A percentile compares a stretch with the other conserved stretches of the same genome.
These are phyloP conservation scores for Mariannaea elegans DNA, from an alignment of 2,329 filamentous ascomycete species.

Conservation along the genomic window DNA sequence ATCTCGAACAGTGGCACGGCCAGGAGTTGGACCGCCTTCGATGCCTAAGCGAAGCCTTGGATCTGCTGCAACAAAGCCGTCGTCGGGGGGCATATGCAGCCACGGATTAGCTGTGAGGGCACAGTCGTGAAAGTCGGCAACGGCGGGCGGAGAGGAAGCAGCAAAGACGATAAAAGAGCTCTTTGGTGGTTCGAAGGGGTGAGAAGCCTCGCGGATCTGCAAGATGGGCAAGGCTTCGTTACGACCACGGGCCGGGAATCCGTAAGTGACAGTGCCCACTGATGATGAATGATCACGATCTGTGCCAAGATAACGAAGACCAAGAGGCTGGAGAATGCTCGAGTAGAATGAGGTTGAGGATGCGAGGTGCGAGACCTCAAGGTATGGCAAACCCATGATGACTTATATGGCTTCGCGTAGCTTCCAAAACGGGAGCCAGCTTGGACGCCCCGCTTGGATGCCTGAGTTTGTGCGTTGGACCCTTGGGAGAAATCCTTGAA, in stretches of 20 bases:
- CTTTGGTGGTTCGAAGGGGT: conserved; percentile 50
- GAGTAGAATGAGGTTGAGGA: conserved; percentile 86
- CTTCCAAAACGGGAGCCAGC: conserved; percentile 33
- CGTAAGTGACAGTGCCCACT: conserved; percentile 52
- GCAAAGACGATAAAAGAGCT: conserved; percentile 70
- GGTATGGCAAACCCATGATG: conserved; percentile 56
- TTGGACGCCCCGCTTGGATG: conserved; percentile 35
- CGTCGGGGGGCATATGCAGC: conserved; percentile 52
- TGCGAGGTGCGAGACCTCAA: conserved; percentile 79
- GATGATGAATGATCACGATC: conserved; percentile 42
- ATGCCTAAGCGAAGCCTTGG: conserved; percentile 45
- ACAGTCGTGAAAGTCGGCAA: conserved; percentile 76
- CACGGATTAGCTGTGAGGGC: conserved; percentile 69
- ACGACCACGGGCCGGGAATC: conserved; percentile 42
- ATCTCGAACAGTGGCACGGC: conserved; percentile 71
- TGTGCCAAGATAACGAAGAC: conserved; percentile 67
- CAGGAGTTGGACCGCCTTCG: conserved; percentile 39
- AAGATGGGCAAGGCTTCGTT: conserved; percentile 47
- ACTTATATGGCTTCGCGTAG: conserved; percentile 29
- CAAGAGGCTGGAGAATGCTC: conserved; percentile 78
- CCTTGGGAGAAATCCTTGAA: conserved; percentile 24
- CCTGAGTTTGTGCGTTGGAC: conserved; percentile 27
- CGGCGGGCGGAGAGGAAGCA: conserved; percentile 70
- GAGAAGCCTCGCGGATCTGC: conserved; percentile 54
- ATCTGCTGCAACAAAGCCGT: conserved; percentile 27